Percentiles rank a stretch among this genome's conserved stretches.
Conservation (phyloP, 768 basidiomycete species). For the Leccinum uliginosum region DNA sequence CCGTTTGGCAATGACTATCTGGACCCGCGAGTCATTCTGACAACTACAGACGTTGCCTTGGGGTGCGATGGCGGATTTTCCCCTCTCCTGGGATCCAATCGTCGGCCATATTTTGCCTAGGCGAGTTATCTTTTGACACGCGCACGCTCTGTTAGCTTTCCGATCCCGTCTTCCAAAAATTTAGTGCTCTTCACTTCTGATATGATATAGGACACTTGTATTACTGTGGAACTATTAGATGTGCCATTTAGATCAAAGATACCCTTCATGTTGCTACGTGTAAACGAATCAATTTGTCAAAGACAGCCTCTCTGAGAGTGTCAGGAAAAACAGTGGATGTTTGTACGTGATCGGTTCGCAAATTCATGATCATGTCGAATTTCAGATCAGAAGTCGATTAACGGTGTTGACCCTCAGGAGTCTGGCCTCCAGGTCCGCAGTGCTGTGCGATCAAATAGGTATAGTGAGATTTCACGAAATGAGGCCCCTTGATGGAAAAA, state of each 20-base stretch:
- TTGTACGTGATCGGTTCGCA: conserved; percentile 15
- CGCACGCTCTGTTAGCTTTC: background rate
- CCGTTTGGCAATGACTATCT: conserved; percentile 31
- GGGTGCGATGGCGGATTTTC: conserved; percentile 37
- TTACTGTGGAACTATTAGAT: conserved; percentile 19
- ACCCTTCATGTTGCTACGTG: conserved; percentile 13
- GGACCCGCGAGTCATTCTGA: conserved; percentile 29
- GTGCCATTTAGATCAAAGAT: conserved; percentile 18
- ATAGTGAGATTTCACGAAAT: background rate
- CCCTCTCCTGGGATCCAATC: conserved; percentile 46
- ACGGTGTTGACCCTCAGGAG: no score
- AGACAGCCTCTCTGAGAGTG: background rate
- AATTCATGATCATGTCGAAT: background rate
- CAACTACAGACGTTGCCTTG: conserved; percentile 28
- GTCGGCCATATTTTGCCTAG: conserved; percentile 32
- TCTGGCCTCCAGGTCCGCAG: no score
- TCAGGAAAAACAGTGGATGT: background rate
- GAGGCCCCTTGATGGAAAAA: conserved; percentile 4
- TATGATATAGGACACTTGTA: conserved; percentile 11
- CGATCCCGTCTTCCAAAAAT: background rate
- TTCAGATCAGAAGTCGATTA: no score
- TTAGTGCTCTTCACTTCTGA: conserved; percentile 2
- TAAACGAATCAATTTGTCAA: background rate
- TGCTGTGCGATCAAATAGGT: background rate
- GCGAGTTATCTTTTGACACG: background rate